Conservation (phyloP, 75 land plant genomes). For the Larix kaempferi region DNA sequence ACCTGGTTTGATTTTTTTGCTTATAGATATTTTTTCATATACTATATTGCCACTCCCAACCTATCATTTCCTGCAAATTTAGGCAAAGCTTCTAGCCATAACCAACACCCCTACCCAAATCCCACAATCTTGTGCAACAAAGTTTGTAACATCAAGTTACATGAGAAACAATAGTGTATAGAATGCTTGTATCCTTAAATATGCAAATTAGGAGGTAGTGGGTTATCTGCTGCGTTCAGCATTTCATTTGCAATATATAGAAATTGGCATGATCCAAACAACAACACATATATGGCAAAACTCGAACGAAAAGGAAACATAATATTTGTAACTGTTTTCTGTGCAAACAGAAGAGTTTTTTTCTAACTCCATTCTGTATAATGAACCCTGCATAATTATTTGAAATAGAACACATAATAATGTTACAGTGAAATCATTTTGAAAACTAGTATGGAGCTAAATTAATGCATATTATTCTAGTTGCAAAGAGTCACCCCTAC, state of each 20-base stretch:
- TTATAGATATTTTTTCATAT: no score
- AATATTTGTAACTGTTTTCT: not conserved
- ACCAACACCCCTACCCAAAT: no score
- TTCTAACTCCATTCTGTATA: not conserved
- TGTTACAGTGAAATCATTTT: not conserved
- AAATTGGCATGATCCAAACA: not conserved
- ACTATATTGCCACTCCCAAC: no score
- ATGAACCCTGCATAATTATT: not conserved
- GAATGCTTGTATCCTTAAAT: not conserved
- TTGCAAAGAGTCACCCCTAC: no score
- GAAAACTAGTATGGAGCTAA: not conserved
- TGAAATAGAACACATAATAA: not conserved
- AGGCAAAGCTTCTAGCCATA: no score
- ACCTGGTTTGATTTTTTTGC: no score
- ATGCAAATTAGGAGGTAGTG: slow-evolving; percentile 2
- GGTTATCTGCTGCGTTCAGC: not conserved
- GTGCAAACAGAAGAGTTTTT: not conserved
- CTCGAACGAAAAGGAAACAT: not conserved
- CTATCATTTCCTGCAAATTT: no score
- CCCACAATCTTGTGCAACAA: not conserved
- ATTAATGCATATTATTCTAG: not conserved
- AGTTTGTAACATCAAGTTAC: not conserved
- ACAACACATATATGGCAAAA: not conserved
- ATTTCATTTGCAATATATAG: not conserved
- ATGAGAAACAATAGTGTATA: not conserved